Percentiles rank a stretch among this genome's conserved stretches.
Evolutionary conservation across 1,284 basidiomycete genomes (phyloP).

Genomic region (Malassezia caprae): DNA sequence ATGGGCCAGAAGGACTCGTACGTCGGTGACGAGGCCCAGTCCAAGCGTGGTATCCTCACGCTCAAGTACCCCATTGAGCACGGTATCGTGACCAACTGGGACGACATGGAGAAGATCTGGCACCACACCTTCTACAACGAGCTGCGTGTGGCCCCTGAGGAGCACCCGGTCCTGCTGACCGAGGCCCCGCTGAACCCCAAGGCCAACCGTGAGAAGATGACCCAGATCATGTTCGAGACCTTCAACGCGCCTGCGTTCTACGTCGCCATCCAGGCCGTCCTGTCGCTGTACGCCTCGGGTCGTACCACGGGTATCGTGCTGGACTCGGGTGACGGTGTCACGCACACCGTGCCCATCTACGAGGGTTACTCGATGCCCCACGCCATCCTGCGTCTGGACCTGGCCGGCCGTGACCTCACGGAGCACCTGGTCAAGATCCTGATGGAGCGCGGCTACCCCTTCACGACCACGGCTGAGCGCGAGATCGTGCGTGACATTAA

Average conservation of each 20-base stretch:
- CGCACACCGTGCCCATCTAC: constrained; percentile 87
- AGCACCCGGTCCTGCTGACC: constrained; percentile 85
- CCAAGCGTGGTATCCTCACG: constrained; percentile 88
- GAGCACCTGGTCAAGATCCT: constrained; percentile 82
- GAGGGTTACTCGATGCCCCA: constrained; percentile 90
- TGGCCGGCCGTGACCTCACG: constrained; percentile 89
- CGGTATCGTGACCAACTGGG: constrained; percentile 84
- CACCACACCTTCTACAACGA: constrained; percentile 52
- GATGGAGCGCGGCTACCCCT: constrained; percentile 85
- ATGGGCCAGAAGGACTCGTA: constrained; percentile 52
- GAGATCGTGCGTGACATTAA: constrained; percentile 97
- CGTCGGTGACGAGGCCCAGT: constrained; percentile 71
- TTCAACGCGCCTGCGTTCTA: constrained; percentile 91
- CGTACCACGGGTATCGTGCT: constrained; percentile 84
- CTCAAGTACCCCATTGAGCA: constrained; percentile 58
- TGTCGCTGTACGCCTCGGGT: constrained; percentile 84
- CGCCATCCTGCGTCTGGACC: constrained; percentile 85
- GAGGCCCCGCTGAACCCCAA: constrained; percentile 92
- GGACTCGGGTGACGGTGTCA: constrained; percentile 87
- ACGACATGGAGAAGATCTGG: constrained; percentile 49
- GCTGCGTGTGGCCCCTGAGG: constrained; percentile 57
- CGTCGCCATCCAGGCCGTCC: constrained; percentile 82
- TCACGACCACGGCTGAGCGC: constrained; percentile 82
- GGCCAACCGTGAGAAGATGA: constrained; percentile 92
- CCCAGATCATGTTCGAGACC: constrained; percentile 94